Base-by-base conservation (phyloP, 108 stramenopile species). In the Fistulifera pelliculosa region DNA sequence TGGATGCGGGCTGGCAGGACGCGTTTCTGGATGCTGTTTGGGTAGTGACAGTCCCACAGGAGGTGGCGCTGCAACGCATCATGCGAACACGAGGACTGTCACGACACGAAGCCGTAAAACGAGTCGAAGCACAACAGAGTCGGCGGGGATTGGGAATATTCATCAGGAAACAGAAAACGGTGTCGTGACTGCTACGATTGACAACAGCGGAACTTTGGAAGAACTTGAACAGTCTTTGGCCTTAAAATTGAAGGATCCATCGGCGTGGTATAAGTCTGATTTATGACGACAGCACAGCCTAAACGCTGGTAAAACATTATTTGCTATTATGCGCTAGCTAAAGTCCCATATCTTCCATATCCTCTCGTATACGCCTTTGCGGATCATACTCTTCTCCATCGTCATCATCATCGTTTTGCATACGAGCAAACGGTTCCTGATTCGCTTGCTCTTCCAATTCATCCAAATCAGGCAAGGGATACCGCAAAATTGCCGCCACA, bases 401-500 rank as follows among this genome's bases (percentile, higher is more conserved):
- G n/a, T n/a, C 75, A 23, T 64, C 64, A 16, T 62, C 60, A 3
- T 23, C 52, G 17, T 59, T 51, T 38, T 59, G 62, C 12, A 56
- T 50, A 27, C 15, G 10, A 54, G 16, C 35, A 10, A 15, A 15
- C 15, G 23, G 17, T 11, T 63, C 49, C n/a, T n/a, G n/a, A 8
- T 55, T 65, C n/a, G 76, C 83, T 53, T 65, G 54, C 26, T 84
- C 71, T 27, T 85, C 85, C 54, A 86, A 39, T 58, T 91, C 85
- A 38, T 84, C 93, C 40, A 90, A 56, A 58, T 88, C 89, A 19
- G 84, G 85, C 38, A 96, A 39, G 31, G 95, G 92, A 75, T 75
- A 94, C 40, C 96, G 62, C 16, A 94, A 67, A 27, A 95, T 93
- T 11, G 90, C 98, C n/a, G 98, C 96, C 1, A 98, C 87, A 13